Evolutionary conservation across 2,329 filamentous ascomycete genomes (phyloP).

Genomic region (Fusarium robinianum): DNA sequence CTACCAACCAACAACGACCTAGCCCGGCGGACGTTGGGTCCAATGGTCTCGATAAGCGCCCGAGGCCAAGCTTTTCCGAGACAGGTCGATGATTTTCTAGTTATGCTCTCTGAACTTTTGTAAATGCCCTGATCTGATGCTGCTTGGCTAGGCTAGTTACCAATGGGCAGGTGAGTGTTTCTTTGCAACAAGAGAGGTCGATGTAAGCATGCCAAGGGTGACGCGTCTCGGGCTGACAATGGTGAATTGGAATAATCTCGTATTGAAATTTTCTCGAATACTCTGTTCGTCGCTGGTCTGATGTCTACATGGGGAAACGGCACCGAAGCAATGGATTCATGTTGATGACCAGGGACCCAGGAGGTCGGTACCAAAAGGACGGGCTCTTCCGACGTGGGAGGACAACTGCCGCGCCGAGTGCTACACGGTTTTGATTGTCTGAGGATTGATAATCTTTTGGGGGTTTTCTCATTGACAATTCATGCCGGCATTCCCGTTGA

Average conservation of each 20-base stretch:
- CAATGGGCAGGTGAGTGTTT: conserved; percentile 26
- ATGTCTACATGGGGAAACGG: background rate
- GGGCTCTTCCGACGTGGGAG: conserved; percentile 17
- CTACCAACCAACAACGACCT: conserved; percentile 17
- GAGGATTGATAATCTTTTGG: no score
- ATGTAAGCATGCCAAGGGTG: conserved; percentile 2
- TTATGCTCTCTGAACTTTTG: conserved; percentile 10
- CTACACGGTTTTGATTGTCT: conserved; percentile 1
- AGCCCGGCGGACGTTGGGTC: conserved; percentile 2
- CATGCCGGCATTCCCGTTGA: no score
- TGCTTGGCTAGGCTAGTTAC: conserved; percentile 11
- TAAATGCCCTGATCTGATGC: background rate
- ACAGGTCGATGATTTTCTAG: no score
- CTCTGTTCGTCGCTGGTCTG: background rate
- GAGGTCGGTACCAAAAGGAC: conserved; percentile 25
- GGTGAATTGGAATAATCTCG: conserved; percentile 9
- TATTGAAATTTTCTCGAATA: background rate
- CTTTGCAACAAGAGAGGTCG: background rate
- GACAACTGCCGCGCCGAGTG: conserved; percentile 3
- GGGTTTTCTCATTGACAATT: no score
- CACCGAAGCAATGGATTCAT: background rate
- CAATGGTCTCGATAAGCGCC: conserved; percentile 3
- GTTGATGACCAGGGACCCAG: no score
- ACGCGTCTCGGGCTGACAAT: conserved; percentile 17
- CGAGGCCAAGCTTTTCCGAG: conserved; percentile 15